phyloP scores from a whole-genome alignment of 768 basidiomycete species.

The Auricularia cornea region DNA sequence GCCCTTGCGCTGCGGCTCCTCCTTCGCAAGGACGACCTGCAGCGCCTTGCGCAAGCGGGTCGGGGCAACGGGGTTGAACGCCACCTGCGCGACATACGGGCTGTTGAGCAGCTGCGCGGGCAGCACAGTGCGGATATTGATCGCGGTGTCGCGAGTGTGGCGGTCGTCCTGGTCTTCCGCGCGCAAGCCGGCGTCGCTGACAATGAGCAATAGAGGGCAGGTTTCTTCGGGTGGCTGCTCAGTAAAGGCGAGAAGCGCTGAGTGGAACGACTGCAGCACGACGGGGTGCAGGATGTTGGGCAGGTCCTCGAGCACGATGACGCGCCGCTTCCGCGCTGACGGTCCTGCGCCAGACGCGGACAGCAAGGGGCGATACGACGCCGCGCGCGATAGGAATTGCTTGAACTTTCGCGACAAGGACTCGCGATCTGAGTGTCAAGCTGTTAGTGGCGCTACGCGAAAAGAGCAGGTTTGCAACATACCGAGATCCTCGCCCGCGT shows the following conservation, averaged over 20 bases:
- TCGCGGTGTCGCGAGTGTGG: slow-evolving; percentile 40
- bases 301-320: slow-evolving; percentile 82
- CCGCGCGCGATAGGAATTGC: slow-evolving; percentile 63
- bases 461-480: background rate
- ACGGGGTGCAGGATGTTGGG: slow-evolving; percentile 77
- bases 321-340: slow-evolving; percentile 31
- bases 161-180: slow-evolving; percentile 51
- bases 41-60: slow-evolving; percentile 80
- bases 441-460: too few relatives aligned
- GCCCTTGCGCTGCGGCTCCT: slow-evolving; percentile 15
- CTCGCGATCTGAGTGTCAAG: slow-evolving; percentile 23
- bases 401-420: slow-evolving; percentile 53
- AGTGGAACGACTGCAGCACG: slow-evolving; percentile 67
- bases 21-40: slow-evolving; percentile 40
- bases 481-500: slow-evolving; percentile 26
- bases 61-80: slow-evolving; percentile 89
- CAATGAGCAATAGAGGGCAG: slow-evolving; percentile 67
- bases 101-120: slow-evolving; percentile 60
- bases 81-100: slow-evolving; percentile 71
- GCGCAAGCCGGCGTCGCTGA: slow-evolving; percentile 75
- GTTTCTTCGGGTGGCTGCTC: slow-evolving; percentile 18
- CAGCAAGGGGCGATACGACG: slow-evolving; percentile 51
- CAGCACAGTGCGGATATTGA: slow-evolving; percentile 64
- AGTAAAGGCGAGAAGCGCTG: slow-evolving; percentile 52
- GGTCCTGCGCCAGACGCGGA: slow-evolving; percentile 1